Conservation (phyloP, 176 grass and related monocot genomes). For the Guadua angustifolia region DNA sequence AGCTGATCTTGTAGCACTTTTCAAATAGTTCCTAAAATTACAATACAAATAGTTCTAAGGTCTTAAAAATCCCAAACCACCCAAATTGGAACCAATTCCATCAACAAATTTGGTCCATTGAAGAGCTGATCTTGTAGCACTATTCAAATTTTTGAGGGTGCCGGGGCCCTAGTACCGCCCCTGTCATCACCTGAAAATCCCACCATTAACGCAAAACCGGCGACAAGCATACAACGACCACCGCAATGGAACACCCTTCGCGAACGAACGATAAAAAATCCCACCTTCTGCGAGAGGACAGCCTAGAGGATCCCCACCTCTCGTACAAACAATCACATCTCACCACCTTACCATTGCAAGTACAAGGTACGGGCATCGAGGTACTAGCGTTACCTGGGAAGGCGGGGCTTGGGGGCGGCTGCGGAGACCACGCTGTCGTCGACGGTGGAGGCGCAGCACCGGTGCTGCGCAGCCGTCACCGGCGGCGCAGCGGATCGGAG, state of each 20-base stretch:
- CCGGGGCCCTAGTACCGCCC: too few species aligned
- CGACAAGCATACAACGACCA: not conserved
- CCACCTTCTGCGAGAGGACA: not conserved
- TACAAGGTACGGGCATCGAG: not conserved
- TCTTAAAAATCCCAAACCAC: too few species aligned
- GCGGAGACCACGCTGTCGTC: slow-evolving; percentile 40
- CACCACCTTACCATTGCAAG: slow-evolving; percentile 8
- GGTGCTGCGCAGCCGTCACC: slow-evolving; percentile 2
- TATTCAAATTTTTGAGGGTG: too few species aligned
- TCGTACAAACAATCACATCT: slow-evolving; percentile 3
- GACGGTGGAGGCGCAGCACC: slow-evolving; percentile 52
- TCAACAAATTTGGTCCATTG: too few species aligned
- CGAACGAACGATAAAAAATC: not conserved
- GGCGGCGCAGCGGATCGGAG: slow-evolving; percentile 31
- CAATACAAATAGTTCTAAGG: too few species aligned
- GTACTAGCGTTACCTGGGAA: slow-evolving; percentile 37
- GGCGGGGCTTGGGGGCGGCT: not conserved
- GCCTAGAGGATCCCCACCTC: not conserved
- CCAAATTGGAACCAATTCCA: too few species aligned
- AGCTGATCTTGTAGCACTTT: too few species aligned
- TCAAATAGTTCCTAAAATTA: too few species aligned
- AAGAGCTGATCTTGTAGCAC: too few species aligned
- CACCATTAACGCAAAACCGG: not conserved
- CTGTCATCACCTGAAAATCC: not conserved
- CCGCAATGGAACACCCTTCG: not conserved